Base-by-base conservation (phyloP, 305 asterid species). In the Solanum hybrid region DNA sequence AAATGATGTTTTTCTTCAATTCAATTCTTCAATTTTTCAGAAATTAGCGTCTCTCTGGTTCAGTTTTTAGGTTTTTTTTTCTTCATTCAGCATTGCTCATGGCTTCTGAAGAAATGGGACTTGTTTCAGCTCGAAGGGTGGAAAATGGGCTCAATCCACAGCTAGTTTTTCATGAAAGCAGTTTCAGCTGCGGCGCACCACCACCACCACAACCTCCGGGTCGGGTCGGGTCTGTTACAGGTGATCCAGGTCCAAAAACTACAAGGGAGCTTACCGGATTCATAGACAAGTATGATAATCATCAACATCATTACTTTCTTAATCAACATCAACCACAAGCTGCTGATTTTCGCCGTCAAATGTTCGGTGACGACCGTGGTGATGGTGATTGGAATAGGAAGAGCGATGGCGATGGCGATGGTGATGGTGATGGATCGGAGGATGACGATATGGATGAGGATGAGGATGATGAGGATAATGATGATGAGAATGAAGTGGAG, bases 261-360 rank as follows among this genome's bases (percentile, higher is more conserved):
- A 95, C 98, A 29, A 93, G 97, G 17, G 97, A 95, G 94, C 96
- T 96, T 88, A 94, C 96, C 38, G 91, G 94, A 91, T 94, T 95
- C 93, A 90, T 93, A 35, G 96, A 94, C 90, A 94, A 94, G 86
- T 38, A 80, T 16, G 86, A 40, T 81, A 82, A 82, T 92, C 95
- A 90, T 84, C 94, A 91, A 91, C 96, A 89, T 87, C 94, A 92
- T 90, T 94, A 90, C 90, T 95, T 92, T 91, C 91, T 87, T 69
- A 89, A 91, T 76, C 95, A 89, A 66, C 91, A 91, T 64, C 95
- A 34, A 71, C 72, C 85, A 64, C 38, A 35, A 46, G 89, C 77
- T 32, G 17, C 86, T 38, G 91, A 92, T 56, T 90, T 91, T 90
- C 93, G 92, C 69, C 88, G 91, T 10, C 29, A 88, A 11, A 88